These are phyloP conservation scores for Debaryomyces nepalensis DNA, from an alignment of 1,139 yeast species.

Conservation along the genomic window DNA sequence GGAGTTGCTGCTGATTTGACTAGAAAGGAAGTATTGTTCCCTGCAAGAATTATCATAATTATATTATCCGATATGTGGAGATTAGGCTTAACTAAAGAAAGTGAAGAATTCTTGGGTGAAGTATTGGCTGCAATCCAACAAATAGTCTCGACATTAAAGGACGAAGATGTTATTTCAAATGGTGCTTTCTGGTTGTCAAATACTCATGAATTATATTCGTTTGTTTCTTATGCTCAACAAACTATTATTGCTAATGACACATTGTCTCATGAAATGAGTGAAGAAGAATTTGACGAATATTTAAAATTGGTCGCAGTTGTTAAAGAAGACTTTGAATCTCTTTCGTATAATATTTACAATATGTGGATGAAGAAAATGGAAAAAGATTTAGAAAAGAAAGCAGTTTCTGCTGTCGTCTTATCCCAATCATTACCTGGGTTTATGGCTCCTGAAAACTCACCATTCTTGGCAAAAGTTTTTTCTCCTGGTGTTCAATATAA, in stretches of 20 bases:
- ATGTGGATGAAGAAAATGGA: conserved; percentile 98
- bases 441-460: conserved; percentile 84
- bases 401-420: conserved; percentile 89
- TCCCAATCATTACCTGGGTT: conserved; percentile 97
- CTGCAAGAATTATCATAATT: conserved; percentile 92
- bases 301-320: conserved; percentile 88
- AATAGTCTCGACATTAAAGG: conserved; percentile 70
- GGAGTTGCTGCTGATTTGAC: conserved; percentile 83
- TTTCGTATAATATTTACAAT: conserved; percentile 92
- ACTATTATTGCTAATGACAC: conserved; percentile 85
- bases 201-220: conserved; percentile 93
- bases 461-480: conserved; percentile 84
- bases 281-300: conserved; percentile 88
- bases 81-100: conserved; percentile 87
- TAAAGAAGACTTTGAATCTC: conserved; percentile 90
- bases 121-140: conserved; percentile 87
- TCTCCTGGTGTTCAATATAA: conserved; percentile 74
- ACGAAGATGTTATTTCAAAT: conserved; percentile 85
- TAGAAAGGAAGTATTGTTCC: conserved; percentile 91
- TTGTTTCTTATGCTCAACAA: conserved; percentile 90
- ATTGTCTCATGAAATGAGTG: conserved; percentile 83
- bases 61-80: conserved; percentile 98
- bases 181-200: conserved; percentile 99
- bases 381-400: conserved; percentile 87
- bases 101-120: conserved; percentile 90